phyloP scores from a whole-genome alignment of 179 eudicot genomes.

The Beta macrorhiza region DNA sequence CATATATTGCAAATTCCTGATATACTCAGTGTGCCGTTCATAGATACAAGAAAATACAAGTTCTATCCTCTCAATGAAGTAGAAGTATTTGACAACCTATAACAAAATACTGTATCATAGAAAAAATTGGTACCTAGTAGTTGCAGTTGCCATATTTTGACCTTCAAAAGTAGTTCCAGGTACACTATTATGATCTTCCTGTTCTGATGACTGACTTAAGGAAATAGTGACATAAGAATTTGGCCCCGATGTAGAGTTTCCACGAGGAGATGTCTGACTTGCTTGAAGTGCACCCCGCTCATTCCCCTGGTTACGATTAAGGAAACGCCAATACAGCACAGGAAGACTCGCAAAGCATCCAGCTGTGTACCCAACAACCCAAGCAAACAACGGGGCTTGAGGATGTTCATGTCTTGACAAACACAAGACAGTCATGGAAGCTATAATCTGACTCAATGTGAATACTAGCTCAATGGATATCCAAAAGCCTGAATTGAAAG shows the following conservation, averaged over 20 bases:
- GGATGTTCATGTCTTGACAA: conserved; percentile 70
- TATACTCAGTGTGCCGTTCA: background rate
- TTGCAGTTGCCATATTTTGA: conserved; percentile 35
- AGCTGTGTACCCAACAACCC: conserved; percentile 77
- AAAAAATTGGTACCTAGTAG: conserved; percentile 46
- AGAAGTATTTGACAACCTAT: background rate
- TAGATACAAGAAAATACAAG: background rate
- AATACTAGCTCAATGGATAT: conserved; percentile 61
- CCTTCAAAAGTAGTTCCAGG: conserved; percentile 35
- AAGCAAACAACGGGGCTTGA: conserved; percentile 72
- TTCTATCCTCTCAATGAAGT: background rate
- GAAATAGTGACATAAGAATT: conserved; percentile 60
- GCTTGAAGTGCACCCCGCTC: conserved; percentile 49
- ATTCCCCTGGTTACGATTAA: conserved; percentile 54
- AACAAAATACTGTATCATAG: background rate
- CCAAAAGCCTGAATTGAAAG: conserved; percentile 71
- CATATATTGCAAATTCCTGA: conserved; percentile 2
- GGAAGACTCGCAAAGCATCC: conserved; percentile 78
- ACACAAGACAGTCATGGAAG: conserved; percentile 63
- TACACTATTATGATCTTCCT: conserved; percentile 40
- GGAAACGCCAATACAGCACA: conserved; percentile 71
- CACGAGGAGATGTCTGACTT: conserved; percentile 39
- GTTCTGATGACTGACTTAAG: conserved; percentile 44
- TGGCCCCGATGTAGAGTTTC: conserved; percentile 42
- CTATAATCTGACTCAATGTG: conserved; percentile 63